A percentile compares a stretch with the other conserved stretches of the same genome.
Evolutionary conservation across 1,284 basidiomycete species (phyloP).

Genomic region (Puccinia polysora): DNA sequence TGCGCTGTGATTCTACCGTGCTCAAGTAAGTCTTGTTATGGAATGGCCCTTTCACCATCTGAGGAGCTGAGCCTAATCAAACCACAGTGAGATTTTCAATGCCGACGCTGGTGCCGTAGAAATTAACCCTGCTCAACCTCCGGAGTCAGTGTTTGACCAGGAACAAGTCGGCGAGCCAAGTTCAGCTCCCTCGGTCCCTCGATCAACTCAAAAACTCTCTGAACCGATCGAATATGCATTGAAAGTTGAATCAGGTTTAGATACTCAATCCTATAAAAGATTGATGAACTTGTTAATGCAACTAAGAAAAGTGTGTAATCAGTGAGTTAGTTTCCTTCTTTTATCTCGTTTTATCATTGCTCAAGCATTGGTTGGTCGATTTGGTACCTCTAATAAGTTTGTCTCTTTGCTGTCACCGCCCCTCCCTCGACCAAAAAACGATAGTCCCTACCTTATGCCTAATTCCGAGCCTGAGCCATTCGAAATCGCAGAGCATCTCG

Average conservation of each 20-base stretch:
- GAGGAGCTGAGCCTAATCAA: background rate
- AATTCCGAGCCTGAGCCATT: constrained; percentile 60
- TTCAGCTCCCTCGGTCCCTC: constrained; percentile 49
- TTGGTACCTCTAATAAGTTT: too few relatives aligned
- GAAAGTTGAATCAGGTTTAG: constrained; percentile 10
- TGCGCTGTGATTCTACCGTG: constrained; percentile 56
- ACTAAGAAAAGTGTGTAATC: constrained; percentile 61
- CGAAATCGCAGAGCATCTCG: constrained; percentile 60
- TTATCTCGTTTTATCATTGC: background rate
- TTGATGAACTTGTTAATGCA: constrained; percentile 62
- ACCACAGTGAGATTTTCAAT: constrained; percentile 11
- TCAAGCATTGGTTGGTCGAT: too few relatives aligned
- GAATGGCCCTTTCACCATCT: background rate
- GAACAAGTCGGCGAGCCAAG: background rate
- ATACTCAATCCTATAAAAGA: constrained; percentile 55
- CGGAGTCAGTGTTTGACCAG: constrained; percentile 52
- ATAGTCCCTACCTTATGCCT: constrained; percentile 59
- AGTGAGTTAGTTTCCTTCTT: constrained; percentile 53
- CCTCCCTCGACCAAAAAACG: background rate
- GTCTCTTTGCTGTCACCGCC: background rate
- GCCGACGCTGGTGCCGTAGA: background rate
- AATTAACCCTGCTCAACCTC: constrained; percentile 42
- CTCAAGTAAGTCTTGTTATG: constrained; percentile 11
- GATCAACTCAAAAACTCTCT: constrained; percentile 52
- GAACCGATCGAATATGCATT: constrained; percentile 15